These are phyloP conservation scores for Parachaetomium inaequale DNA, from an alignment of 495 filamentous ascomycete species.

Conservation along the genomic window DNA sequence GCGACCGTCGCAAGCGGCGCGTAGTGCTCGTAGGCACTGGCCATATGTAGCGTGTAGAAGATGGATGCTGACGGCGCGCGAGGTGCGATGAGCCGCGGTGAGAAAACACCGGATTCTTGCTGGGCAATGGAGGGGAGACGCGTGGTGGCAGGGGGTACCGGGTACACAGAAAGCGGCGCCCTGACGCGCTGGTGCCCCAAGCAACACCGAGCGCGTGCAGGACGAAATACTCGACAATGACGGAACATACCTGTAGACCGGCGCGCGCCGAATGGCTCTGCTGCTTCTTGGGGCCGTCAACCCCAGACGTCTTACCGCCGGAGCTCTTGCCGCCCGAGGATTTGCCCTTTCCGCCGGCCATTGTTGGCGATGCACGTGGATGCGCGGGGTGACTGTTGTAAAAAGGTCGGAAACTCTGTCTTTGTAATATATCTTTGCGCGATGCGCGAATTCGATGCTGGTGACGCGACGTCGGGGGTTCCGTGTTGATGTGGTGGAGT, in stretches of 20 bases:
- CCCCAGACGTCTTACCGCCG: conserved; percentile 77
- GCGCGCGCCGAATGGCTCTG: conserved; percentile 98
- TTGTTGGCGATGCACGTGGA: conserved; percentile 35
- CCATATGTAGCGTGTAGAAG: background rate
- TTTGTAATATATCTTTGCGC: background rate
- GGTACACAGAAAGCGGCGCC: background rate
- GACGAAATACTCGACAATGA: conserved; percentile 1
- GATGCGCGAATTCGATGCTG: conserved; percentile 21
- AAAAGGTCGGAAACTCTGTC: background rate
- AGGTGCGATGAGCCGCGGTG: background rate
- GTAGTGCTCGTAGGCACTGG: background rate
- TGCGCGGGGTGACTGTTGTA: conserved; percentile 28
- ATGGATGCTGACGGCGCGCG: background rate
- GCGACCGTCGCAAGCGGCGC: conserved; percentile 7
- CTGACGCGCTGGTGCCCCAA: background rate
- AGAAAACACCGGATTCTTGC: background rate
- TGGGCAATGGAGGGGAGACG: conserved; percentile 20
- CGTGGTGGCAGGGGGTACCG: conserved; percentile 16
- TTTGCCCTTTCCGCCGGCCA: conserved; percentile 89
- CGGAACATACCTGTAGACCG: conserved; percentile 86
- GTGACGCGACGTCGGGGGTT: conserved; percentile 16
- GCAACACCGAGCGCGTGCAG: background rate
- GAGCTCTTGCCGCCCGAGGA: conserved; percentile 85
- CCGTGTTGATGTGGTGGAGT: conserved; percentile 20
- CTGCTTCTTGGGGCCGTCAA: conserved; percentile 74